phyloP scores from a whole-genome alignment of 176 grass and related monocot species.

The Guadua angustifolia region DNA sequence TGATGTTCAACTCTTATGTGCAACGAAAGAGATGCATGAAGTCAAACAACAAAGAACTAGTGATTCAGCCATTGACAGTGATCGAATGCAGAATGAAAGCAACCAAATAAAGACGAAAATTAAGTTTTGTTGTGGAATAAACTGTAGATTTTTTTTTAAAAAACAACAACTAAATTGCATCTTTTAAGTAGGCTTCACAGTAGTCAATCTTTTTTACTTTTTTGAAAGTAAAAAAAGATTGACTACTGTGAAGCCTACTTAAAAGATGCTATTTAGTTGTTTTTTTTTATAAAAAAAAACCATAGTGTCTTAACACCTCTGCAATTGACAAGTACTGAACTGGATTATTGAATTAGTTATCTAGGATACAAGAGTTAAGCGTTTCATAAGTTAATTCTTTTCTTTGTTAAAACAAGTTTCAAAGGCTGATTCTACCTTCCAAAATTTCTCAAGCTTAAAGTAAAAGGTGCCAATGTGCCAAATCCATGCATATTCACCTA shows the following conservation, averaged over 20 bases:
- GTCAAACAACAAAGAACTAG: not conserved
- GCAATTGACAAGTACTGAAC: not conserved
- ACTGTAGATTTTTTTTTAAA: slow-evolving; percentile 19
- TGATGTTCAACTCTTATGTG: slow-evolving; percentile 23
- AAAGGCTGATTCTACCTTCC: slow-evolving; percentile 1
- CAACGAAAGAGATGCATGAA: slow-evolving; percentile 5
- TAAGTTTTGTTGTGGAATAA: not conserved
- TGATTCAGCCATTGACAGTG: slow-evolving; percentile 21
- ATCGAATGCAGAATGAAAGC: not conserved
- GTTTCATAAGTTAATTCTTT: slow-evolving; percentile 26
- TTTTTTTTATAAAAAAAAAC: slow-evolving; percentile 14
- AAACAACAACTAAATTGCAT: not conserved
- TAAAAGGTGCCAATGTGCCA: slow-evolving; percentile 16
- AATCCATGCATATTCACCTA: slow-evolving; percentile 30
- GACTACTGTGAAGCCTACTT: slow-evolving; percentile 9
- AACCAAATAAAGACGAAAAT: not conserved
- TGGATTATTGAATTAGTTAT: slow-evolving; percentile 27
- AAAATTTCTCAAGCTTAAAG: slow-evolving; percentile 31
- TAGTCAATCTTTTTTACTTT: too few species aligned
- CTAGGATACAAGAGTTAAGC: slow-evolving; percentile 7
- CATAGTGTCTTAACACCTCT: not conserved
- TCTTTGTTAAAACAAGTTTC: not conserved
- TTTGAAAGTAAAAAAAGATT: too few species aligned
- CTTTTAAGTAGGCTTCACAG: slow-evolving; percentile 10
- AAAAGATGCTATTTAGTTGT: not conserved